phyloP scores from a whole-genome alignment of 805 yeast genomes.

The Yarrowia deformans region DNA sequence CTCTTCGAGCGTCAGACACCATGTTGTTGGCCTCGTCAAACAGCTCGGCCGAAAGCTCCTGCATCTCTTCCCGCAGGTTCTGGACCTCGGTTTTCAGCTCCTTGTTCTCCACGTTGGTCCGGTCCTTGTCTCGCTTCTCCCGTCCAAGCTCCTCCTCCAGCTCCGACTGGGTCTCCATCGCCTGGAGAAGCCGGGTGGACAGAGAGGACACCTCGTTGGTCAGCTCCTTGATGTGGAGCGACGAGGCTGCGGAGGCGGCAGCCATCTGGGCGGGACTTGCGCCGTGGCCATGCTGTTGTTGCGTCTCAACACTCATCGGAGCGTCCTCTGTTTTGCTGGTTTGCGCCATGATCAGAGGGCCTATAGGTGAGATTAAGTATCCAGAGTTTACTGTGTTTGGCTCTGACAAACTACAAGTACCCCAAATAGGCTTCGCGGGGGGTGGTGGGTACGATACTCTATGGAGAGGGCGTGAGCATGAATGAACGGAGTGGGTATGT shows the following conservation, averaged over 20 bases:
- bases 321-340: conserved; percentile 21
- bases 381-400: conserved; percentile 32
- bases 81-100: conserved; percentile 65
- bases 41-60: conserved; percentile 76
- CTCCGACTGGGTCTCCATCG: conserved; percentile 47
- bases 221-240: conserved; percentile 37
- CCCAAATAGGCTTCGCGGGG: conserved; percentile 12
- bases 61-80: conserved; percentile 70
- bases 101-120: conserved; percentile 39
- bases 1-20: conserved; percentile 80
- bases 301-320: conserved; percentile 14
- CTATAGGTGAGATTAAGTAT: conserved; percentile 29
- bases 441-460: neutral
- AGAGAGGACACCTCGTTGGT: conserved; percentile 44
- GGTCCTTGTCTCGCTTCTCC: conserved; percentile 42
- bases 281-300: conserved; percentile 1
- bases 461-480: no score
- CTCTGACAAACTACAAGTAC: conserved; percentile 29
- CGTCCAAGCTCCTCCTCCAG: conserved; percentile 48
- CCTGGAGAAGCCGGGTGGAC: conserved; percentile 48
- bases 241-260: conserved; percentile 19
- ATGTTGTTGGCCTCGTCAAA: conserved; percentile 85
- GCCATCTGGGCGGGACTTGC: conserved; percentile 23
- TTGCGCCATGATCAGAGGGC: conserved; percentile 29
- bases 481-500: no score